These are phyloP conservation scores for Sporopachydermia quercuum DNA, from an alignment of 805 yeast genomes.

Conservation along the genomic window DNA sequence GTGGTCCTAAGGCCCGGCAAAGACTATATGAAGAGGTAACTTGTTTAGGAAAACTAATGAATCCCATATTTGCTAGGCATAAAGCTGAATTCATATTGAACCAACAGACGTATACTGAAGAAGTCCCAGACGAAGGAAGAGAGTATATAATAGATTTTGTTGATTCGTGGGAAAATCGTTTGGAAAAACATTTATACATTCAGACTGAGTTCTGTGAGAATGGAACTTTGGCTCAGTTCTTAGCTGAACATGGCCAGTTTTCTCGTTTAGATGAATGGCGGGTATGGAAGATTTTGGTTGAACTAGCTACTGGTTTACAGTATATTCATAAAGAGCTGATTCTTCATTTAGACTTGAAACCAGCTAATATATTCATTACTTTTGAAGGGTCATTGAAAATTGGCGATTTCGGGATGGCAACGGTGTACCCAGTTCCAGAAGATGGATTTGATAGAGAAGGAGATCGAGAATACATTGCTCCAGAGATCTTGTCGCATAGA, in stretches of 20 bases:
- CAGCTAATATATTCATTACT: conserved; percentile 86
- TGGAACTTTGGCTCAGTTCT: conserved; percentile 72
- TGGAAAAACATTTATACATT: conserved; percentile 59
- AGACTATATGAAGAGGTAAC: conserved; percentile 66
- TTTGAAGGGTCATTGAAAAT: conserved; percentile 90
- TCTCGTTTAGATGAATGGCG: conserved; percentile 89
- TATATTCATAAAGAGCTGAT: conserved; percentile 68
- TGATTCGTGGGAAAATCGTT: conserved; percentile 62
- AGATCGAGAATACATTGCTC: conserved; percentile 94
- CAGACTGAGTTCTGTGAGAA: conserved; percentile 95
- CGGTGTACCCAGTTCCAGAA: conserved; percentile 47
- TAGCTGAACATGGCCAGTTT: conserved; percentile 61
- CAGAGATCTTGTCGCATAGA: conserved; percentile 76
- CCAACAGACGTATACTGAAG: conserved; percentile 7
- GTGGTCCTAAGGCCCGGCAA: conserved; percentile 41
- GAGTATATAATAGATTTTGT: conserved; percentile 68
- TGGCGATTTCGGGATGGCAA: conserved; percentile 94
- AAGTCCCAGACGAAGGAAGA: conserved; percentile 39
- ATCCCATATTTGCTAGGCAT: background rate
- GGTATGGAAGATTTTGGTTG: conserved; percentile 90
- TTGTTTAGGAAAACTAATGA: conserved; percentile 24
- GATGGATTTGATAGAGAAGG: conserved; percentile 80
- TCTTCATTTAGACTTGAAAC: conserved; percentile 83
- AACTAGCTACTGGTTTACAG: conserved; percentile 61
- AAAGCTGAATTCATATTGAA: conserved; percentile 22